Evolutionary conservation across 352 stramenopile genomes (phyloP), one percentile per base, ranked within the genome.

Genomic region (Thraustochytrium sp.): DNA sequence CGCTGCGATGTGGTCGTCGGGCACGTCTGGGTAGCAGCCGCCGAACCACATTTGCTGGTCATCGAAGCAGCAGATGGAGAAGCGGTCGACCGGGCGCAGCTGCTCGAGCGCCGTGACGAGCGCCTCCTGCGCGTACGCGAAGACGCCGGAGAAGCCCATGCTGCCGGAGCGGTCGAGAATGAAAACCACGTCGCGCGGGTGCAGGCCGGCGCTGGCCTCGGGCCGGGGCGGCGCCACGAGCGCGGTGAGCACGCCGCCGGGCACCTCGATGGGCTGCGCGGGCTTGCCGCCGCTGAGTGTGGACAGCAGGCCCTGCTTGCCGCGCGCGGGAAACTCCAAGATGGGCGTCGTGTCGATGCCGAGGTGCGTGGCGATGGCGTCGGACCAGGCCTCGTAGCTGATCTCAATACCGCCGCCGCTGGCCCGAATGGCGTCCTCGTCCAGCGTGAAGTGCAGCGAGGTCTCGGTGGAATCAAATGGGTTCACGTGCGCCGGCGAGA

Each of bases 51-150:
- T 63, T 2, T 56, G 59, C 44, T 37, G 61, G n/a, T 59, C 42
- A 49, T 85, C 68, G 46, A 85, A 85, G 51, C 74, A 56, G 34
- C 77, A 77, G 29, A 85, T 82, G 26, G 77, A 26, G 54, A 85
- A 85, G 13, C 40, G 31, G 54, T 85, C 77, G 3, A 38, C 29
- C 0, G 77, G 63, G 3, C 40, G 34, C 31, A 85, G 77, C 38
- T 65, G 5, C 2, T 82, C 5, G 11, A 85, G 77, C 36, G 59
- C 74, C 31, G 31, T 21, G 3, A 56, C 18, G 3, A 85, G 34
- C 0, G 77, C 77, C 16, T 76, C 34, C 36, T 82, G 46, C 16
- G 77, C 77, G 48, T 80, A 3, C 13, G 26, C 8, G 16, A 80
- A 80, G 13, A 80, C 68, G 16, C 63, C 26, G 4, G 68, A 63